Conservation (phyloP, 306 rosid genomes). For the Ormosia semicastrata region DNA sequence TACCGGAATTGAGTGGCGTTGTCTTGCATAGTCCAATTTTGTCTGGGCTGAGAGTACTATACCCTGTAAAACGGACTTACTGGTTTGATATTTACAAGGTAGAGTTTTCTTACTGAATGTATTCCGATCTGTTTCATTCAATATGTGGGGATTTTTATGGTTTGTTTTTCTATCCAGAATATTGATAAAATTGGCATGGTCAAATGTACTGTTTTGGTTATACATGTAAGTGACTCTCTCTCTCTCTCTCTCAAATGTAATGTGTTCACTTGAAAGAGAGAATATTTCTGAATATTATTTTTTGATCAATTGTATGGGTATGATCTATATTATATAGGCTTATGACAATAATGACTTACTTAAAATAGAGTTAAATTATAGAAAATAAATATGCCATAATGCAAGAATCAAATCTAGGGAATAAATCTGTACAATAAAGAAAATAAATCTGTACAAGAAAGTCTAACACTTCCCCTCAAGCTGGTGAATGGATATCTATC, state of each 20-base stretch:
- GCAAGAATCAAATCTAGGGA: too few species aligned
- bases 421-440: too few species aligned
- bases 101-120: neutral
- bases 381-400: too few species aligned
- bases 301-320: too few species aligned
- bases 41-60: slow-evolving; percentile 86
- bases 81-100: slow-evolving; percentile 99
- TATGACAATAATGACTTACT: too few species aligned
- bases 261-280: too few species aligned
- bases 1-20: slow-evolving; percentile 74
- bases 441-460: too few species aligned
- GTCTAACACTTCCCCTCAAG: too few species aligned
- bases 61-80: slow-evolving; percentile 84
- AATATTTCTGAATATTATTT: too few species aligned
- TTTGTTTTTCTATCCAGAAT: slow-evolving; percentile 55
- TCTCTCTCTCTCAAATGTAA: neutral
- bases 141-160: neutral
- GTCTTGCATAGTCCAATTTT: slow-evolving; percentile 91
- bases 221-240: slow-evolving; percentile 68
- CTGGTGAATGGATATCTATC: too few species aligned
- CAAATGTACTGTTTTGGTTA: slow-evolving; percentile 77
- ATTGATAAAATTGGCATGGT: slow-evolving; percentile 78
- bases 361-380: too few species aligned
- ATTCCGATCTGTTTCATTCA: slow-evolving; percentile 28
- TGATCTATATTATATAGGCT: too few species aligned